Evolutionary conservation across 140 eudicot genomes (phyloP).

Genomic region (Senecio squalidus): DNA sequence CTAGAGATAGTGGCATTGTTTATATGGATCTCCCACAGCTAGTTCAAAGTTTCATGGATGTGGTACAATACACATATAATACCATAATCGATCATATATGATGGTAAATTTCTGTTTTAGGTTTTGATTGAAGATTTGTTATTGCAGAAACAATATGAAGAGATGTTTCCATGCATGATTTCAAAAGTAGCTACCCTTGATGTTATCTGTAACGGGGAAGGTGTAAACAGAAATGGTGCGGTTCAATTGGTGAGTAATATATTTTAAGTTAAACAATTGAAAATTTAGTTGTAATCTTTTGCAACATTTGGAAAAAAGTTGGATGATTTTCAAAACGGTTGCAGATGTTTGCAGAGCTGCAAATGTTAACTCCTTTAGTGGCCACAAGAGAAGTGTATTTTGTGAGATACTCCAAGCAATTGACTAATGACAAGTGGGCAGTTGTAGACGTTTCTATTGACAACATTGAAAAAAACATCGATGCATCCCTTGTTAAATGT

Average conservation of each 20-base stretch:
- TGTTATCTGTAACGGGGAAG: conserved; percentile 65
- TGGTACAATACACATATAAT: conserved; percentile 40
- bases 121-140: neutral
- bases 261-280: conserved; percentile 7
- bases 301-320: conserved; percentile 4
- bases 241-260: conserved; percentile 62
- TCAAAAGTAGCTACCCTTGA: conserved; percentile 81
- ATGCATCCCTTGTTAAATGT: conserved; percentile 63
- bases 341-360: conserved; percentile 91
- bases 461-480: conserved; percentile 62
- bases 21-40: conserved; percentile 65
- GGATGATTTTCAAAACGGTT: conserved; percentile 8
- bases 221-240: conserved; percentile 57
- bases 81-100: neutral
- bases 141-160: conserved; percentile 75
- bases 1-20: conserved; percentile 65
- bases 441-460: conserved; percentile 85
- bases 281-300: neutral
- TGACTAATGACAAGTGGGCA: conserved; percentile 75
- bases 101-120: neutral
- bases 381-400: conserved; percentile 84
- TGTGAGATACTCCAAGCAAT: conserved; percentile 69
- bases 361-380: conserved; percentile 90
- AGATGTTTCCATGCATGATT: conserved; percentile 78
- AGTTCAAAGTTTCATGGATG: conserved; percentile 81